Evolutionary conservation across 495 filamentous ascomycete genomes (phyloP).

Genomic region (Letharia columbiana): DNA sequence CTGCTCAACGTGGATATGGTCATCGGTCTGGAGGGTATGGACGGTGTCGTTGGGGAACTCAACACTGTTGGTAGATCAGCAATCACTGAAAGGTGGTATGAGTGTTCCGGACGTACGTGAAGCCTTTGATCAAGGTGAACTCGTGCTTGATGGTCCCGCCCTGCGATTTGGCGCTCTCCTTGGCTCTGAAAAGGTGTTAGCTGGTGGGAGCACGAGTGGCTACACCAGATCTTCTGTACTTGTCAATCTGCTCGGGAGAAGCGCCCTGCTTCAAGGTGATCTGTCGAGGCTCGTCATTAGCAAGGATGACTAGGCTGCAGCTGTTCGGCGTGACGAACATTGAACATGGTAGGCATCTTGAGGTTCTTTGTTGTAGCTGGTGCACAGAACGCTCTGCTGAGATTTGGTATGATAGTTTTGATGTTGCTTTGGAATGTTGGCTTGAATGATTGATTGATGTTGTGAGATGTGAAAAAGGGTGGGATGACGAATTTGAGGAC

Average conservation of each 20-base stretch:
- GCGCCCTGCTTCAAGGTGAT: slow-evolving; percentile 68
- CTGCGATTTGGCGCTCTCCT: slow-evolving; percentile 56
- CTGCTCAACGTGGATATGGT: slow-evolving; percentile 68
- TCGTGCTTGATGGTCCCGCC: slow-evolving; percentile 78
- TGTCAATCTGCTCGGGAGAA: slow-evolving; percentile 50
- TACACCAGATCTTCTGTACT: slow-evolving; percentile 36
- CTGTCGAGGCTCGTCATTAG: slow-evolving; percentile 35
- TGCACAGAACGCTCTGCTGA: not conserved
- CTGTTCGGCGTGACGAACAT: slow-evolving; percentile 40
- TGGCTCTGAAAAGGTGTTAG: slow-evolving; percentile 47
- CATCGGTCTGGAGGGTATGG: slow-evolving; percentile 49
- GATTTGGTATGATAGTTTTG: not conserved
- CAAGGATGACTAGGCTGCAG: not conserved
- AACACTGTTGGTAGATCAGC: slow-evolving; percentile 47
- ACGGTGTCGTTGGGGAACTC: slow-evolving; percentile 61
- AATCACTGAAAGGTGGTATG: not conserved
- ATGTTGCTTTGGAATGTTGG: not conserved
- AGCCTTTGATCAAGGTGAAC: slow-evolving; percentile 80
- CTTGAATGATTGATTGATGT: not conserved
- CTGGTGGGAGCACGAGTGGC: not conserved
- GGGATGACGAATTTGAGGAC: not conserved
- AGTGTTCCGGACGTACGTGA: slow-evolving; percentile 54
- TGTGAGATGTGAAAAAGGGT: not conserved
- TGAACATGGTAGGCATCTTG: slow-evolving; percentile 46
- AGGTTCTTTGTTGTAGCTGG: not conserved